Conservation (phyloP, 2,329 filamentous ascomycete species). For the Calonectria fujianensis region DNA sequence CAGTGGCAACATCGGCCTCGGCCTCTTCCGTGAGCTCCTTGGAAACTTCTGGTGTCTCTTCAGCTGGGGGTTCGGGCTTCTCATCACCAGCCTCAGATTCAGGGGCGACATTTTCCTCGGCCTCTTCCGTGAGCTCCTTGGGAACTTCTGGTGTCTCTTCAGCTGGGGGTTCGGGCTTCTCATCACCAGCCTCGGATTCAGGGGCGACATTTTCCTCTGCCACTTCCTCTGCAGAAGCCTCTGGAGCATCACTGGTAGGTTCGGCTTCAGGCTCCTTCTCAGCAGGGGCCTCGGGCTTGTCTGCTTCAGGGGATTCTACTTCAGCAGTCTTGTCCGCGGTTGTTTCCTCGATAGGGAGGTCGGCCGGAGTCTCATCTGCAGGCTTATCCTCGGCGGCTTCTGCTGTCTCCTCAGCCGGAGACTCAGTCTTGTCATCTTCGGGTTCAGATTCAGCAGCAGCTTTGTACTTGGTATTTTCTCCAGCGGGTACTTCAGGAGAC, state of each 20-base stretch:
- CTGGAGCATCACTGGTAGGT: too few relatives aligned
- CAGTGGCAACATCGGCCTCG: neutral
- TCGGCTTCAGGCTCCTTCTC: neutral
- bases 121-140: too few relatives aligned
- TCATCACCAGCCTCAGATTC: constrained; percentile 27
- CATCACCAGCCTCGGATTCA: too few relatives aligned
- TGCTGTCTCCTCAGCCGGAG: constrained; percentile 24
- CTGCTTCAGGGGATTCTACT: constrained; percentile 16
- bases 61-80: constrained; percentile 8
- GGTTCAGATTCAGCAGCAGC: constrained; percentile 18
- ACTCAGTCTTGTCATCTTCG: constrained; percentile 21
- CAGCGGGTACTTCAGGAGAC: neutral
- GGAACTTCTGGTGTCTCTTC: neutral
- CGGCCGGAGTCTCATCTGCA: neutral
- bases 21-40: constrained; percentile 15
- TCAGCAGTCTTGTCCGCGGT: neutral
- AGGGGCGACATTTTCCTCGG: neutral
- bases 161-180: constrained; percentile 3
- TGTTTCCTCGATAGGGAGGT: constrained; percentile 12
- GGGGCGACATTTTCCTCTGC: too few relatives aligned
- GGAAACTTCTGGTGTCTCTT: constrained; percentile 17
- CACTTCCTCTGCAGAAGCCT: neutral
- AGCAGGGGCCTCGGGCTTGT: constrained; percentile 14
- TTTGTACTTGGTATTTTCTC: constrained; percentile 4
- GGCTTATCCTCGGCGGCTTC: constrained; percentile 25